phyloP scores from a whole-genome alignment of 2,329 filamentous ascomycete species.

The Tolypocladium album region DNA sequence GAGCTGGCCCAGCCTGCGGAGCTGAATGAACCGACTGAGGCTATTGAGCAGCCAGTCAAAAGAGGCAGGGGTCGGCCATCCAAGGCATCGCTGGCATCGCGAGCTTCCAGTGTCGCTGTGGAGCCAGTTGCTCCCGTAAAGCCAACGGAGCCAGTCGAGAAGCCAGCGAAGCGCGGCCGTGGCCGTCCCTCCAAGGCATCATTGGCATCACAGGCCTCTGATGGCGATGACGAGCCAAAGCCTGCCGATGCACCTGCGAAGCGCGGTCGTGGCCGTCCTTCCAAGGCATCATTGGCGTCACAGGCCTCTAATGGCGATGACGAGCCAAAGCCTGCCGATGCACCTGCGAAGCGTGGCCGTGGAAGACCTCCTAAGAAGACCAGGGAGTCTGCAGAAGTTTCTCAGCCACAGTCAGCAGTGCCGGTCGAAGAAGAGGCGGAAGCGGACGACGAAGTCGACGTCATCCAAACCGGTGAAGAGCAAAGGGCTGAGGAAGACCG shows the following conservation, averaged over 20 bases:
- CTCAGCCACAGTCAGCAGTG: neutral
- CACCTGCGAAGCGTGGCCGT: slow-evolving; percentile 16
- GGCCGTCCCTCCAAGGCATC: slow-evolving; percentile 22
- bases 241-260: slow-evolving; percentile 13
- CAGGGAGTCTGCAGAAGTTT: neutral
- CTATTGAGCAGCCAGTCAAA: slow-evolving; percentile 6
- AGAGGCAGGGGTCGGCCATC: slow-evolving; percentile 13
- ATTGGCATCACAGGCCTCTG: slow-evolving; percentile 12
- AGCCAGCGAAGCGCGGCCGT: slow-evolving; percentile 16
- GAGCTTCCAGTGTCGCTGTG: slow-evolving; percentile 12
- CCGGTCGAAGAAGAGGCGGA: slow-evolving; percentile 2
- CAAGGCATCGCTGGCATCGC: slow-evolving; percentile 15
- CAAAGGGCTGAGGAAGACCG: neutral
- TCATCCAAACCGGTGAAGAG: neutral
- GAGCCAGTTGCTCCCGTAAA: slow-evolving; percentile 9
- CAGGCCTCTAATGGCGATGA: slow-evolving; percentile 11
- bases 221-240: slow-evolving; percentile 10
- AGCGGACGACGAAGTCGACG: slow-evolving; percentile 3
- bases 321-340: slow-evolving; percentile 9
- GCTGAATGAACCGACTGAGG: neutral
- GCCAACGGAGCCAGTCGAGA: neutral
- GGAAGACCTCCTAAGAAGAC: slow-evolving; percentile 17
- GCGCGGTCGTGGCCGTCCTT: slow-evolving; percentile 18
- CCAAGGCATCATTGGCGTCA: slow-evolving; percentile 17
- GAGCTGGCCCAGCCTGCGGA: slow-evolving; percentile 10